Conservation (phyloP, 345 rosid species). For the Bruguiera parviflora region DNA sequence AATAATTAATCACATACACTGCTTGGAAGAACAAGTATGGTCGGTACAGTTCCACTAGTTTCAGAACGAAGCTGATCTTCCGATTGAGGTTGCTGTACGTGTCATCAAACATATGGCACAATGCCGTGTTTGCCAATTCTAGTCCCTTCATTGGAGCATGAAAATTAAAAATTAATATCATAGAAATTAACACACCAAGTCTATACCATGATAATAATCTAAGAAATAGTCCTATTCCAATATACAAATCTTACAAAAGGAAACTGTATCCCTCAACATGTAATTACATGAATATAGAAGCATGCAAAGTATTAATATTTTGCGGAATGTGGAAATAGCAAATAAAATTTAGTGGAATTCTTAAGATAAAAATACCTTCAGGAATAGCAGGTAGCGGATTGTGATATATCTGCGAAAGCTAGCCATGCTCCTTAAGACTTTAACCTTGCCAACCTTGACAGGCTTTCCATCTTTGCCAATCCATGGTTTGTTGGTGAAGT, state of each 20-base stretch:
- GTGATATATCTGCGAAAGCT: constrained; percentile 78
- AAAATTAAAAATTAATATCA: neutral
- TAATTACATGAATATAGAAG: too few relatives aligned
- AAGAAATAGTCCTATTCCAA: too few relatives aligned
- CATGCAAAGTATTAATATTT: too few relatives aligned
- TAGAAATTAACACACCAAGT: too few relatives aligned
- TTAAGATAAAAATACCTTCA: constrained; percentile 48
- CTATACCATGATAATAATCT: too few relatives aligned
- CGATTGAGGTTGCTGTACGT: constrained; percentile 38
- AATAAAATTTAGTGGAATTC: neutral
- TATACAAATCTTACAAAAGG: too few relatives aligned
- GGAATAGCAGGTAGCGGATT: constrained; percentile 48
- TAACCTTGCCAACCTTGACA: constrained; percentile 46
- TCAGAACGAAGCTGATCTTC: constrained; percentile 56
- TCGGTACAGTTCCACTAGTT: constrained; percentile 63
- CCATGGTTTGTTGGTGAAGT: constrained; percentile 77
- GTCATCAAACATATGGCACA: constrained; percentile 41
- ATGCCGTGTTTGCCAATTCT: constrained; percentile 45
- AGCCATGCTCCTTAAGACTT: constrained; percentile 47
- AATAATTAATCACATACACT: constrained; percentile 42
- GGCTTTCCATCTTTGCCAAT: constrained; percentile 71
- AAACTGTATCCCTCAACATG: too few relatives aligned
- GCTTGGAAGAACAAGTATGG: constrained; percentile 78
- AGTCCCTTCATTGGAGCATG: constrained; percentile 30
- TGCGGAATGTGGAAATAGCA: too few relatives aligned